Percentiles rank a stretch among this genome's conserved stretches.
Evolutionary conservation across 1,139 yeast species (phyloP).

Genomic region (Scheffersomyces quercinus): DNA sequence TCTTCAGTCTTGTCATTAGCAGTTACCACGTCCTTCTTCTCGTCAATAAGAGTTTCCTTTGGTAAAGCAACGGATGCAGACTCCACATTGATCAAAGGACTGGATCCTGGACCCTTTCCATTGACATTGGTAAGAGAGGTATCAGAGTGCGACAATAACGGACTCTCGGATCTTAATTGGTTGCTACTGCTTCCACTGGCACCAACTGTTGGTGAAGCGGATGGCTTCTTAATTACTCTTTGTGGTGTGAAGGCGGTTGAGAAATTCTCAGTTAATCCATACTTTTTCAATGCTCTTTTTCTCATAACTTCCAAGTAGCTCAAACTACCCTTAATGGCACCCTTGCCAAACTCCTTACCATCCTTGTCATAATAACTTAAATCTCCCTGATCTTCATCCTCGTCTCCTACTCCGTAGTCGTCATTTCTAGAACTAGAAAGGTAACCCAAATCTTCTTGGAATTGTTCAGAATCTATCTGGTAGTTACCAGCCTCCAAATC

Average conservation of each 20-base stretch:
- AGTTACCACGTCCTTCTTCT: slow-evolving; percentile 9
- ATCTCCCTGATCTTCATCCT: slow-evolving; percentile 45
- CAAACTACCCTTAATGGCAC: slow-evolving; percentile 34
- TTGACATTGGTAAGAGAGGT: slow-evolving; percentile 2
- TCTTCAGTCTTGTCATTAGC: slow-evolving; percentile 5
- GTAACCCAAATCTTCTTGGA: slow-evolving; percentile 24
- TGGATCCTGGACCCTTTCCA: slow-evolving; percentile 12
- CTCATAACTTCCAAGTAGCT: slow-evolving; percentile 55
- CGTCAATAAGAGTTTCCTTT: slow-evolving; percentile 47
- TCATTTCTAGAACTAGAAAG: slow-evolving; percentile 31
- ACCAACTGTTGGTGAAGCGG: slow-evolving; percentile 3
- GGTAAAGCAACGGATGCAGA: slow-evolving; percentile 36
- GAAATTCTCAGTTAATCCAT: slow-evolving; percentile 40
- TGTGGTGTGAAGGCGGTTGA: slow-evolving; percentile 45
- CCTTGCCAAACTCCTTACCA: slow-evolving; percentile 44
- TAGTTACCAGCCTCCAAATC: slow-evolving; percentile 58
- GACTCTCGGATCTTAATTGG: slow-evolving; percentile 15
- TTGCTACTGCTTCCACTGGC: slow-evolving; percentile 10
- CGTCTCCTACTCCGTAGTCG: slow-evolving; percentile 49
- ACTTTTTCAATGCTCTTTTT: slow-evolving; percentile 47
- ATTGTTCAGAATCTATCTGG: slow-evolving; percentile 40
- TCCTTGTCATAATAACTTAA: slow-evolving; percentile 35
- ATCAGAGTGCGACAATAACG: slow-evolving; percentile 6
- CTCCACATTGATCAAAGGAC: slow-evolving; percentile 35
- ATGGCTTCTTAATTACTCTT: slow-evolving; percentile 17